Evolutionary conservation across 78 protist genomes (phyloP).

Genomic region (Chrysochromulina parva): DNA sequence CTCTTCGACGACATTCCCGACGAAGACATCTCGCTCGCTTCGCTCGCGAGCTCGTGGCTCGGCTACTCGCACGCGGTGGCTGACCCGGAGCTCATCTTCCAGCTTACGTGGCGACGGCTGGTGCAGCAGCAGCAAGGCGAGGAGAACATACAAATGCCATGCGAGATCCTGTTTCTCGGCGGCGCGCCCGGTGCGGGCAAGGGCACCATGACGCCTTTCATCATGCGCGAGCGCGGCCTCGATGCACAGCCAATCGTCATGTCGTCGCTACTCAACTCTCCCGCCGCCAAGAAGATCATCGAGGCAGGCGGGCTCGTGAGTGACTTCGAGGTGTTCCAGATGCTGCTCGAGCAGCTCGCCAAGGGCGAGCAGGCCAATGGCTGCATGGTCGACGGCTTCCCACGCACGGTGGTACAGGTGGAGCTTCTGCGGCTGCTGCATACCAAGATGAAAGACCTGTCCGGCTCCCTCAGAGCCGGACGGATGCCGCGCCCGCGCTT

Average conservation of each 20-base stretch:
- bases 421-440: background rate
- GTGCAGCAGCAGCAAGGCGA: background rate
- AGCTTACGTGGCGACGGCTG: background rate
- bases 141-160: background rate
- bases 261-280: conserved; percentile 1
- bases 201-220: conserved; percentile 19
- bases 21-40: background rate
- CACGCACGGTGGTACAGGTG: background rate
- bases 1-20: background rate
- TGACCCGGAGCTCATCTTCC: background rate
- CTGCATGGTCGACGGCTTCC: background rate
- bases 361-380: background rate
- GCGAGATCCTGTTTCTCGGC: background rate
- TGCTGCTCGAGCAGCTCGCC: background rate
- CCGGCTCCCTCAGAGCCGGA: background rate
- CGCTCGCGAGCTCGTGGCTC: background rate
- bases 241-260: background rate
- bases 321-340: background rate
- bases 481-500: background rate
- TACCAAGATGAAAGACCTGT: background rate
- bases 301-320: background rate
- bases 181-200: conserved; percentile 9
- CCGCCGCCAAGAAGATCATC: background rate
- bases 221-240: background rate
- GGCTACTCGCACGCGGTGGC: background rate